Evolutionary conservation across 495 filamentous ascomycete genomes (phyloP), one percentile per base, ranked within the genome.

Genomic region (Elaphomyces granulatus): DNA sequence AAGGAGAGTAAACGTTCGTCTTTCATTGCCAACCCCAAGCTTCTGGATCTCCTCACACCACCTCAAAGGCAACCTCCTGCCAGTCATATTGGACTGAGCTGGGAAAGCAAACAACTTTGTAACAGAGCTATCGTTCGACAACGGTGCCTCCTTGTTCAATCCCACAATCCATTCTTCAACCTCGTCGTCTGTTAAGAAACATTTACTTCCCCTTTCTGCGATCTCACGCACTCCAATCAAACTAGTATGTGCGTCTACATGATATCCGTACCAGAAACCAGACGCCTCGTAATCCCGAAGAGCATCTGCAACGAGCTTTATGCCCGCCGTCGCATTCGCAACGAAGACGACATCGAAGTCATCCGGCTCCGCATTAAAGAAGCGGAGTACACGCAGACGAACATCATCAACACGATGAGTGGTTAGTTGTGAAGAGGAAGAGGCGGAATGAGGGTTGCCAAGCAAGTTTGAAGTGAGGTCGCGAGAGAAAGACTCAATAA

Each of bases 11-110:
- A 82, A 94, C 2, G 53, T 33, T 12, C 23, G 23, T 28, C 12
- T 6, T 28, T 28, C 23, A 44, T 41, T 48, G 36, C 47, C 37
- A 18, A 46, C 42, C 3, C 47, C 36, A 4, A 37, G 40, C 0
- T 52, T 47, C 20, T 78, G 71, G 14, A 83, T 43, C 21, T 63
- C 50, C 21, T 63, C 45, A 19, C 74, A 70, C 88, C 88, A 96
- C 2, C 59, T 54, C 12, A 80, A 53, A 7, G 87, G 84, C 32
- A 82, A 64, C 9, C 85, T 74, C 9, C 74, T 70, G n/a, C 88
- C 88, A 44, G 87, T 81, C 78, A 95, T 78, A 51, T 96, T 95
- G 12, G 87, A 94, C 50, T 96, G 88, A 2, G 75, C 87, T 8
- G 88, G 85, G 51, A 80, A 95, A 12, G 83, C 82, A 51, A 95